phyloP scores from a whole-genome alignment of 495 filamentous ascomycete genomes.

The Xylaria venustula region DNA sequence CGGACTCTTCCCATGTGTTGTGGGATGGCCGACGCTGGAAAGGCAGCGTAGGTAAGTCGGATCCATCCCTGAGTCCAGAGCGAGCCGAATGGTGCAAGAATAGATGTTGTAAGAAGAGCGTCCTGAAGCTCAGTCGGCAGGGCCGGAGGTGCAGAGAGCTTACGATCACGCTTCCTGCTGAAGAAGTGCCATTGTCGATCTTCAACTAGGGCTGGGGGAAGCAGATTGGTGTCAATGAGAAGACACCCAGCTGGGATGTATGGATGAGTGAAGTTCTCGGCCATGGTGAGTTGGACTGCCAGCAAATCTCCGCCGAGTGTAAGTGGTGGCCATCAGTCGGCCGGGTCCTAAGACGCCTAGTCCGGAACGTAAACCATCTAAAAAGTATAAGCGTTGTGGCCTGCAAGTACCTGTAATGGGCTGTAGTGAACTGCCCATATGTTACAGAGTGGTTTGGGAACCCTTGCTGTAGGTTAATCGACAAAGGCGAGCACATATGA shows the following conservation, averaged over 20 bases:
- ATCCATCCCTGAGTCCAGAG: conserved; percentile 41
- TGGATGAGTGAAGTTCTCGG: conserved; percentile 18
- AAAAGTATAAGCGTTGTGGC: too few species aligned
- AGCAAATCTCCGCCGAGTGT: not conserved
- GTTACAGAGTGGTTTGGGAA: too few species aligned
- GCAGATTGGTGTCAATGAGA: conserved; percentile 15
- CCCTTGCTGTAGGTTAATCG: too few species aligned
- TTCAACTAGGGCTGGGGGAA: not conserved
- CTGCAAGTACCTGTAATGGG: too few species aligned
- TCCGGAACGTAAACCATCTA: too few species aligned
- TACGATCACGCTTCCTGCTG: not conserved
- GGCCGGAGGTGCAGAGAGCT: not conserved
- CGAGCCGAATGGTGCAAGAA: conserved; percentile 22
- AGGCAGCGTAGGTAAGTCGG: conserved; percentile 36
- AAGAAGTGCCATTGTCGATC: conserved; percentile 19
- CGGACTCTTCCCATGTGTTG: conserved; percentile 40
- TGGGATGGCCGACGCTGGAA: not conserved
- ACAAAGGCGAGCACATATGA: too few species aligned
- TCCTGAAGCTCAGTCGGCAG: conserved; percentile 30
- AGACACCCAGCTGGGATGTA: conserved; percentile 41
- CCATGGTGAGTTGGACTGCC: not conserved
- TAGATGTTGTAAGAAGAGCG: conserved; percentile 24
- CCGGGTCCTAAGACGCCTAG: too few species aligned
- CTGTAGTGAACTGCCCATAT: too few species aligned
- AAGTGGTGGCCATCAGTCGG: not conserved